Base-by-base conservation (phyloP, 164 flowering plant genomes). In the Annona cherimola region DNA sequence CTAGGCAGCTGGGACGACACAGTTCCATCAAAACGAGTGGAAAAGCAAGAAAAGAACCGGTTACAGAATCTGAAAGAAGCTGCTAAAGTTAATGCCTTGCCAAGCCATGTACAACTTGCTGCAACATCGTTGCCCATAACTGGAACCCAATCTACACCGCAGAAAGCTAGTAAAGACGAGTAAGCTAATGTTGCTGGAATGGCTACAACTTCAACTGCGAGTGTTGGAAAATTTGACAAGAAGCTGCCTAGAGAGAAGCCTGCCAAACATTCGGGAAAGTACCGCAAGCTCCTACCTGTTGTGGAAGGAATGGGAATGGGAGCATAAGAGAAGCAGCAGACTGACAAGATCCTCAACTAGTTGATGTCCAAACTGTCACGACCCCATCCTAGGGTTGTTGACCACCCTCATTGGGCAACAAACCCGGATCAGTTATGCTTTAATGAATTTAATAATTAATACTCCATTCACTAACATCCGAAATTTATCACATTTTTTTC, bases 151-250 rank as follows among this genome's bases (percentile, higher is more conserved):
- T 81, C 84, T 64, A 82, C 84, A 45, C 84, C 92, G 2, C 88
- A 85, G 80, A 93, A 89, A 79, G 72, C 81, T 12, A 79, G 83
- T 60, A 95, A 91, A 77, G 82, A 78, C 50, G 98, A 91, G 76
- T 78, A 93, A 12, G 88, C 84, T 43, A 81, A 83, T 79, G 88
- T 91, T 8, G 98, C 98, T 70, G 93, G 97, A 63, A 80, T 88
- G 77, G 99, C 93, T 20, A 90, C 92, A 65, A 85, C 84, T 54
- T 74, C 98, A 42, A 95, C 99, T n/a, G 97, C 98, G 8, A 95
- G 97, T 79, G 97, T 94, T 60, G 98, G 99, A 9, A 95, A 93
- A 77, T 95, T 95, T 74, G 99, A 95, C 81, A 91, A 87, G 84
- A 93, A 95, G 81, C 80, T 93, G 68, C 82, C 86, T 1, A 98